Base-by-base conservation (phyloP, 331 rosid genomes). In the Malus hybrid region DNA sequence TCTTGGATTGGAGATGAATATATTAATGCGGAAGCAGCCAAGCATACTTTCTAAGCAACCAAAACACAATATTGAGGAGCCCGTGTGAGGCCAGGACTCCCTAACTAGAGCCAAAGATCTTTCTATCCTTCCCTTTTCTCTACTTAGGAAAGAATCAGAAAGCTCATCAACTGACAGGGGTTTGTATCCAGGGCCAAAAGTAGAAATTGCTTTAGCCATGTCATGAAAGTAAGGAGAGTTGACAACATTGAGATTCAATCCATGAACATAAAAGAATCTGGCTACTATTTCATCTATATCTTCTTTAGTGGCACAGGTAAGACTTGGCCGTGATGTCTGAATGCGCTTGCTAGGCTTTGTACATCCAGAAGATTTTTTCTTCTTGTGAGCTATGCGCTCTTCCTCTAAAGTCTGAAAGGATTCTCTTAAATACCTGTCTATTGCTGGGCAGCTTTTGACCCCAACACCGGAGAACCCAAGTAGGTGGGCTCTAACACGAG, bases 401-500 rank as follows among this genome's bases (percentile, higher is more conserved):
- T 88, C 87, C 79, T 88, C 90, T 33, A 84, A 81, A 61, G 29
- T 82, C 60, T 81, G 86, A 82, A 88, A 84, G 61, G 87, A 78
- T 69, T 88, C 85, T 77, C 85, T 86, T 68, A 81, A 67, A 52
- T 89, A 82, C 48, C 63, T 73, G 62, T 86, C 93, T 57, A 88
- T 79, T 61, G 85, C 86, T 1, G 82, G 93, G 63, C 88, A 86
- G 77, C 87, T 79, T 84, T 86, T 86, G 75, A 88, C 82, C 69
- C 93, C 85, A 60, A 84, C 89, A 70, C 93, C 87, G 16, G 89
- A 39, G 64, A 88, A 88, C 65, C 90, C 93, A 62, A 88, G 89
- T 48, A 86, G 84, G 78, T 82, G 93, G 36, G 90, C 90, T 86
- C 89, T 82, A 75, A 88, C 93, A 55, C 88, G 89, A 6, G 93